These are phyloP conservation scores for Auricularia sp. DNA, from an alignment of 768 basidiomycete species.

Conservation along the genomic window DNA sequence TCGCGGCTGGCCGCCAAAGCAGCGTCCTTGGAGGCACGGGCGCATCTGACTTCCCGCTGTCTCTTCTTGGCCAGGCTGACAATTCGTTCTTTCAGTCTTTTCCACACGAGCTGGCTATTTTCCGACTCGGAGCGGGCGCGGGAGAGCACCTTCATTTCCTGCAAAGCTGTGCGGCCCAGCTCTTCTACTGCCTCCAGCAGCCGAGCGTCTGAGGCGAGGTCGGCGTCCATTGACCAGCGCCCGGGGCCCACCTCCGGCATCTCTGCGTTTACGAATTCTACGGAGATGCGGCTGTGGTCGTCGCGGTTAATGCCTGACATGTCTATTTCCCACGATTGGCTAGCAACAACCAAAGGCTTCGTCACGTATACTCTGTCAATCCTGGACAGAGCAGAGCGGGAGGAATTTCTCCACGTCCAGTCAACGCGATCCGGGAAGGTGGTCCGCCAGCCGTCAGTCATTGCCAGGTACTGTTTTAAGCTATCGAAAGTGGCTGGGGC, in stretches of 20 bases:
- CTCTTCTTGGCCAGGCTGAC: too few relatives aligned
- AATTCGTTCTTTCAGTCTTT: too few relatives aligned
- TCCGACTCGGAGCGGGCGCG: too few relatives aligned
- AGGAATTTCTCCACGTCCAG: not conserved
- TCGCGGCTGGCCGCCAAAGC: too few relatives aligned
- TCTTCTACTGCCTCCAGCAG: not conserved
- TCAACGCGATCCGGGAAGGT: not conserved
- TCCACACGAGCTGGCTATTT: too few relatives aligned
- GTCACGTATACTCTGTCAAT: not conserved
- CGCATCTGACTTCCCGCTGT: too few relatives aligned
- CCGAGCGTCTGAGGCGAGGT: not conserved
- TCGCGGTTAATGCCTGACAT: not conserved
- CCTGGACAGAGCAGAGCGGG: not conserved
- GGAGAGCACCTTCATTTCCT: too few relatives aligned
- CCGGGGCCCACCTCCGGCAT: not conserved
- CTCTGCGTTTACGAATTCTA: not conserved
- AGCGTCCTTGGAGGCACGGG: too few relatives aligned
- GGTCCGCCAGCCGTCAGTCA: not conserved
- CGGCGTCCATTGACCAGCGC: not conserved
- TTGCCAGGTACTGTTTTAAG: not conserved
- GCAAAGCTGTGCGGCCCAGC: too few relatives aligned
- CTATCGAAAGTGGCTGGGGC: not conserved
- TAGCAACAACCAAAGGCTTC: not conserved
- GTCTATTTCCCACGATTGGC: not conserved
- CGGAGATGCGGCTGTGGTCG: not conserved